Percentiles rank a stretch among this genome's conserved stretches.
Conservation (phyloP, 257 asterid genomes). For the Henckelia pumila region DNA sequence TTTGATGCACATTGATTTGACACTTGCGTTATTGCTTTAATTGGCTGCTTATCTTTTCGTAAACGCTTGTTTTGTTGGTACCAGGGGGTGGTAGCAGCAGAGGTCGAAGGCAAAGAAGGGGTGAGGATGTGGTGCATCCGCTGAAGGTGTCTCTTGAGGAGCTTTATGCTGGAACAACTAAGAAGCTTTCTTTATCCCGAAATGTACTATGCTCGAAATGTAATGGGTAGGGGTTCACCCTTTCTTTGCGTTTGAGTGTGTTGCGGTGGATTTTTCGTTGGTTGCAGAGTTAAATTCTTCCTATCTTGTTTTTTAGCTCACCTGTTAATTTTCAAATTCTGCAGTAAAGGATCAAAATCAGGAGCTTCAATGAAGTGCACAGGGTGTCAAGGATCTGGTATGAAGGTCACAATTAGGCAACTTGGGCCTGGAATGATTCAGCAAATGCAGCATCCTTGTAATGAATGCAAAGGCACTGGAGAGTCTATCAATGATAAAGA, state of each 20-base stretch:
- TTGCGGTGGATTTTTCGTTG: background rate
- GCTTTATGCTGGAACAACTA: slow-evolving; percentile 48
- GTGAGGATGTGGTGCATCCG: slow-evolving; percentile 69
- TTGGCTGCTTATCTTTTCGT: background rate
- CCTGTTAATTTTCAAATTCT: background rate
- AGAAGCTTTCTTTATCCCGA: slow-evolving; percentile 64
- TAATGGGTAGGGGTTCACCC: slow-evolving; percentile 44
- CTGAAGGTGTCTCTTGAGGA: slow-evolving; percentile 69
- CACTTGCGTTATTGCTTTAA: background rate
- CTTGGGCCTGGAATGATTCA: slow-evolving; percentile 70
- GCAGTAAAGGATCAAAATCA: slow-evolving; percentile 70
- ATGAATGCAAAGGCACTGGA: slow-evolving; percentile 69
- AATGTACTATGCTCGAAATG: slow-evolving; percentile 66
- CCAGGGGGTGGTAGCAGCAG: slow-evolving; percentile 63
- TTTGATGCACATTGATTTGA: background rate
- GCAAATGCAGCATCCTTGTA: slow-evolving; percentile 77
- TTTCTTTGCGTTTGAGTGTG: background rate
- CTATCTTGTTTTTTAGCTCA: no score
- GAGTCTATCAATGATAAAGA: slow-evolving; percentile 60
- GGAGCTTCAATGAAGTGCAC: slow-evolving; percentile 64
- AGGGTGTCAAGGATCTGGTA: slow-evolving; percentile 67
- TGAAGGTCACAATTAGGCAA: slow-evolving; percentile 66
- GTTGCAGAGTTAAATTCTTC: background rate
- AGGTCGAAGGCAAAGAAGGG: slow-evolving; percentile 69
- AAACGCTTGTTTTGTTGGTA: slow-evolving; percentile 3